phyloP scores from a whole-genome alignment of 352 stramenopile genomes.

The Phytophthora constricta region DNA sequence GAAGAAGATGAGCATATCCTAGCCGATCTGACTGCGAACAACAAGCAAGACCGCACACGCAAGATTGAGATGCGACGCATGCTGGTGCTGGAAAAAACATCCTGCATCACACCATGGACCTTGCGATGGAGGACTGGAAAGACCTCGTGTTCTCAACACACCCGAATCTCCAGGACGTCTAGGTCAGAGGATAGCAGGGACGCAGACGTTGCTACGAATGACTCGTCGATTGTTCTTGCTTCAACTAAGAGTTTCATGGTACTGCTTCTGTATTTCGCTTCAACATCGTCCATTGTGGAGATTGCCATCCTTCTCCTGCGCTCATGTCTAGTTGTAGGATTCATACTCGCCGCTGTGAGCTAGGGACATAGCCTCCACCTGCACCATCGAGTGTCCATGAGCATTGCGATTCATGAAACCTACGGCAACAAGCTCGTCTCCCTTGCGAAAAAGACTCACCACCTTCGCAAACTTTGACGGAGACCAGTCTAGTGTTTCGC shows the following conservation, averaged over 20 bases:
- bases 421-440: constrained; percentile 46
- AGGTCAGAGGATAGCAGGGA: constrained; percentile 6
- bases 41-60: constrained; percentile 16
- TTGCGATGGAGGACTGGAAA: constrained; percentile 55
- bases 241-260: not conserved
- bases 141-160: constrained; percentile 53
- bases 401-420: constrained; percentile 47
- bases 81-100: constrained; percentile 71
- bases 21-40: constrained; percentile 7
- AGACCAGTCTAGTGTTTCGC: constrained; percentile 43
- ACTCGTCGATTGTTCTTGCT: not conserved
- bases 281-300: not conserved
- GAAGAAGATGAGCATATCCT: constrained; percentile 38
- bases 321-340: constrained; percentile 36
- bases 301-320: no score
- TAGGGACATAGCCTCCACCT: constrained; percentile 43
- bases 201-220: not conserved
- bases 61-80: constrained; percentile 47
- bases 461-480: constrained; percentile 32
- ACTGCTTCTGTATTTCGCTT: not conserved
- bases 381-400: constrained; percentile 50
- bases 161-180: constrained; percentile 47
- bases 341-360: constrained; percentile 44
- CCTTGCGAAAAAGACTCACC: constrained; percentile 42
- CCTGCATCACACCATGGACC: constrained; percentile 53